Percentiles rank a stretch among this genome's conserved stretches.
Conservation (phyloP, 1,139 yeast species). For the Fermentozyma sake region DNA sequence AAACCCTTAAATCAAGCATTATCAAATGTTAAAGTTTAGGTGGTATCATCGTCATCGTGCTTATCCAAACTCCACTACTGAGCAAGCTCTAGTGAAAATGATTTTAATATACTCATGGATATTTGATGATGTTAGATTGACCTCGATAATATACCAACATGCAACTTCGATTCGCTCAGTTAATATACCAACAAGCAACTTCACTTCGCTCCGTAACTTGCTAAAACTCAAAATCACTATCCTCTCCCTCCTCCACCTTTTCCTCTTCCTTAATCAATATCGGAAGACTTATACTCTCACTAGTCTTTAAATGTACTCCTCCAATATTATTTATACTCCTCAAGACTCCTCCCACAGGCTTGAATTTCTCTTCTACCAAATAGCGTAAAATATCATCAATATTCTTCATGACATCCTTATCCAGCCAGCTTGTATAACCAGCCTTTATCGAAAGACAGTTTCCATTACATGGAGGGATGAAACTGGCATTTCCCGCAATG, state of each 20-base stretch:
- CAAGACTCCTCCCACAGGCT: slow-evolving; percentile 59
- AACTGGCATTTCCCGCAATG: slow-evolving; percentile 56
- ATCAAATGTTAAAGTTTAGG: no score
- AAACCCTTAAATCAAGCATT: no score
- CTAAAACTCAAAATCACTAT: slow-evolving; percentile 29
- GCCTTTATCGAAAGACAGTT: slow-evolving; percentile 46
- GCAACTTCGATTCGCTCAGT: no score
- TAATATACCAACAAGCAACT: no score
- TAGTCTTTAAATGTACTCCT: slow-evolving; percentile 56
- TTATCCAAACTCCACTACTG: no score
- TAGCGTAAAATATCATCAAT: slow-evolving; percentile 52
- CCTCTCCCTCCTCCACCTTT: slow-evolving; percentile 15
- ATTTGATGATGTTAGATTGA: no score
- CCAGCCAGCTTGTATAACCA: slow-evolving; percentile 47
- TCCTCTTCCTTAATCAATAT: slow-evolving; percentile 17
- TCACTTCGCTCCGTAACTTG: no score
- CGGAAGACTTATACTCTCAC: slow-evolving; percentile 58
- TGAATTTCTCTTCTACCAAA: slow-evolving; percentile 41
- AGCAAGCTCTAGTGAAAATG: no score
- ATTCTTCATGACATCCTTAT: slow-evolving; percentile 44
- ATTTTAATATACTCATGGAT: no score
- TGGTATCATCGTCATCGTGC: no score
- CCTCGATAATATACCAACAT: no score
- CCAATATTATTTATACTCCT: slow-evolving; percentile 37
- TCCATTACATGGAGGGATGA: slow-evolving; percentile 57